Evolutionary conservation across 2,329 filamentous ascomycete species (phyloP), one percentile per base, ranked within the genome.

Genomic region (Scolecobasidium constrictum): DNA sequence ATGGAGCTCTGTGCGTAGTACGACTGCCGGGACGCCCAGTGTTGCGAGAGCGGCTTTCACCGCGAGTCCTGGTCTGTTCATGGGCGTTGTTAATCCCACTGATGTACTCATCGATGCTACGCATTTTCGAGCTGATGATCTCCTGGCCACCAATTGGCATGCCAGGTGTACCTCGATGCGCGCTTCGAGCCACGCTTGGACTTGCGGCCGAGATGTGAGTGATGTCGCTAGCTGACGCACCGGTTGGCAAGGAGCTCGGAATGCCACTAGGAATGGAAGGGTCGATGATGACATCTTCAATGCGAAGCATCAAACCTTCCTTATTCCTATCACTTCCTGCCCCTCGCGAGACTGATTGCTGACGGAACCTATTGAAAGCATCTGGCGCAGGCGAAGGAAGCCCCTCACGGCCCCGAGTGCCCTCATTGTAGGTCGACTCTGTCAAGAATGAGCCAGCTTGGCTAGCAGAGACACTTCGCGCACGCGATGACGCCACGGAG

Each of bases 71-170:
- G 36, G 63, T 53, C 53, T 79, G 77, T 46, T 77, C 73, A 44
- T 78, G 78, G 7, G 86, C 84, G 40, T 86, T 75, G 23, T 94
- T 86, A 1, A 94, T 65, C 56, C 86, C 92, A 62, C 79, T 86
- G 49, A 94, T 88, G 56, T 92, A 93, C 49, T 88, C 80, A 51
- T 93, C 84, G 26, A 86, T 73, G 49, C 77, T 85, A 48, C 78
- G 75, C 33, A 71, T 73, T 51, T 75, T 80, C 9, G 72, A 65
- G 47, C 73, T 75, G 5, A 39, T 13, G 12, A 31, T 31, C 9
- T 31, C 26, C 9, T 7, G n/a, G 9, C 9, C 9, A 31, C n/a
- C n/a, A 31, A 7, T 31, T n/a, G 9, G 26, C 26, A 31, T 9
- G 26, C 26, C 26, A 7, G 26, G 9, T 7, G n/a, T 31, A 31